These are phyloP conservation scores for Chernovozyma sophiae-reginae DNA, from an alignment of 1,139 yeast genomes.

Conservation along the genomic window DNA sequence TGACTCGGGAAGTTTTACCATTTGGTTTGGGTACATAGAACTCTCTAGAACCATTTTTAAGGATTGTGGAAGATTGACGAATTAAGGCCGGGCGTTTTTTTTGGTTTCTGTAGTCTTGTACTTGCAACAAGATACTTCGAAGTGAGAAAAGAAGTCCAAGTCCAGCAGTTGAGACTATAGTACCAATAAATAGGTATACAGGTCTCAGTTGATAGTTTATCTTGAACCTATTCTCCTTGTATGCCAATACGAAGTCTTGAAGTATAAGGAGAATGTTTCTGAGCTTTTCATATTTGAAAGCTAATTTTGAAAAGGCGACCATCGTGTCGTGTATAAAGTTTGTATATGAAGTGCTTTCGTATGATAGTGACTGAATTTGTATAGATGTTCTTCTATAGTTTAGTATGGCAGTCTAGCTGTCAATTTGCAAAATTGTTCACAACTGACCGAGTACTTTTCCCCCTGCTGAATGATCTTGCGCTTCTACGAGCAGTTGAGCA, in stretches of 20 bases:
- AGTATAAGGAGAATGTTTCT: slow-evolving; percentile 31
- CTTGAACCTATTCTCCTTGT: slow-evolving; percentile 34
- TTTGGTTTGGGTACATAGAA: slow-evolving; percentile 50
- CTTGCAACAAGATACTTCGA: slow-evolving; percentile 27
- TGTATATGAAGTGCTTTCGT: too few species aligned
- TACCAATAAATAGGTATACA: slow-evolving; percentile 40
- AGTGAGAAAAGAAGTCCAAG: slow-evolving; percentile 36
- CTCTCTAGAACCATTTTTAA: slow-evolving; percentile 54
- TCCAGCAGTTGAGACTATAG: slow-evolving; percentile 42
- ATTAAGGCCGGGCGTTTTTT: slow-evolving; percentile 36
- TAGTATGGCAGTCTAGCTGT: too few species aligned
- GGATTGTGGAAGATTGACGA: slow-evolving; percentile 39
- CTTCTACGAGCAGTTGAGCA: too few species aligned
- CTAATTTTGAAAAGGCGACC: slow-evolving; percentile 4
- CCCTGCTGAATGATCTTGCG: too few species aligned
- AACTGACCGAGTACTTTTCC: too few species aligned
- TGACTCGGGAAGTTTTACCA: slow-evolving; percentile 43
- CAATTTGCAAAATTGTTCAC: too few species aligned
- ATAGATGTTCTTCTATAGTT: too few species aligned
- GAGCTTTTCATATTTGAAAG: slow-evolving; percentile 9
- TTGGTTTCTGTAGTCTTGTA: slow-evolving; percentile 27
- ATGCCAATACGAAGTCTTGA: slow-evolving; percentile 36
- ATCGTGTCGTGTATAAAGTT: too few species aligned
- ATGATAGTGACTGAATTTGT: too few species aligned
- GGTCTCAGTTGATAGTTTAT: slow-evolving; percentile 45